phyloP scores from a whole-genome alignment of 257 asterid genomes.

The Catharanthus roseus region DNA sequence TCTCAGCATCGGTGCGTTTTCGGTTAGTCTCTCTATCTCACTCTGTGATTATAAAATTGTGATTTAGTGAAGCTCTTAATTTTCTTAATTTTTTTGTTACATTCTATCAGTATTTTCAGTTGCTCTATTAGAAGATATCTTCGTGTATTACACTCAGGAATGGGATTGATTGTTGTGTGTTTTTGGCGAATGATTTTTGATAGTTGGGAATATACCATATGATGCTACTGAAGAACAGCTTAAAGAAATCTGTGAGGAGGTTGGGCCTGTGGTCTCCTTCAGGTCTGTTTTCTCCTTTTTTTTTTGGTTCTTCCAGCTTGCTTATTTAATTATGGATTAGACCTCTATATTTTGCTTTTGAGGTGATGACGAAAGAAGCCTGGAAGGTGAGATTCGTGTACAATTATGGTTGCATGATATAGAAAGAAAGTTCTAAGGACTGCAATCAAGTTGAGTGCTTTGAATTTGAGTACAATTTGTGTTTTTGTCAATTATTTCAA shows the following conservation, averaged over 20 bases:
- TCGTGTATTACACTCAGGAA: background rate
- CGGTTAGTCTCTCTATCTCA: slow-evolving; percentile 35
- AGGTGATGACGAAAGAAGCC: background rate
- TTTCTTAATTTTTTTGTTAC: background rate
- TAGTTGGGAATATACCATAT: slow-evolving; percentile 97
- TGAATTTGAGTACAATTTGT: background rate
- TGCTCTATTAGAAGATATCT: background rate
- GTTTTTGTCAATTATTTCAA: background rate
- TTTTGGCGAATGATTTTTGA: slow-evolving; percentile 13
- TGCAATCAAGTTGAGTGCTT: background rate
- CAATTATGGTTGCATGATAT: background rate
- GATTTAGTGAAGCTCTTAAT: background rate
- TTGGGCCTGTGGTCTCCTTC: slow-evolving; percentile 95
- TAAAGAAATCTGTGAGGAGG: slow-evolving; percentile 91
- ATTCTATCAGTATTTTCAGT: background rate
- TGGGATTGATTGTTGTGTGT: background rate
- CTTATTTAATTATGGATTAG: background rate
- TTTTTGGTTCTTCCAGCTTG: background rate
- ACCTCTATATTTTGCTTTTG: background rate
- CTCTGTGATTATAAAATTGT: background rate
- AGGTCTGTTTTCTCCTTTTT: slow-evolving; percentile 45
- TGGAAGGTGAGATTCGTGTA: background rate
- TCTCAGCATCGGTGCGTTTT: slow-evolving; percentile 90
- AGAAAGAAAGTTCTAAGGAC: background rate
- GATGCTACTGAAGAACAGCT: slow-evolving; percentile 96